These are phyloP conservation scores for Pichia paraexigua DNA, from an alignment of 805 yeast species.

Conservation along the genomic window DNA sequence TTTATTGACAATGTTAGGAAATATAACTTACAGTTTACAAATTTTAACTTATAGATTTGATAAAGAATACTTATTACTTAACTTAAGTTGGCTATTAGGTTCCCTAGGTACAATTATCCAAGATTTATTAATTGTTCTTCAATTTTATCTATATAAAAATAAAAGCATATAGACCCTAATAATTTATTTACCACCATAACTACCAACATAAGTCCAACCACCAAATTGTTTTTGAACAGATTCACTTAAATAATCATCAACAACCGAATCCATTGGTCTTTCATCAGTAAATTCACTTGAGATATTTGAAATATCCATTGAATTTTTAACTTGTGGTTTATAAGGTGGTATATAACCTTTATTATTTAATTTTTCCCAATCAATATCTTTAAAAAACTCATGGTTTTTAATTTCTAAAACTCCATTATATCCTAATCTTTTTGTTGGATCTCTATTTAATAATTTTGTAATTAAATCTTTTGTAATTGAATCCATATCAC, in stretches of 20 bases:
- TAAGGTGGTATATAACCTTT: slow-evolving; percentile 94
- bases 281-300: slow-evolving; percentile 89
- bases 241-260: slow-evolving; percentile 84
- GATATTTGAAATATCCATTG: slow-evolving; percentile 87
- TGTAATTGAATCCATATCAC: slow-evolving; percentile 79
- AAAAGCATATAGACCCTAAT: background rate
- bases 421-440: slow-evolving; percentile 71
- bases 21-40: slow-evolving; percentile 67
- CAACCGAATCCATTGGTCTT: slow-evolving; percentile 91
- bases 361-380: slow-evolving; percentile 75
- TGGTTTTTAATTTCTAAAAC: slow-evolving; percentile 80
- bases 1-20: slow-evolving; percentile 66
- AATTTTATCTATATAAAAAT: slow-evolving; percentile 50
- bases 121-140: slow-evolving; percentile 57
- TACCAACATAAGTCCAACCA: slow-evolving; percentile 94
- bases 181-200: slow-evolving; percentile 13
- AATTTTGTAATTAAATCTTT: slow-evolving; percentile 68
- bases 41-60: slow-evolving; percentile 61
- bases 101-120: slow-evolving; percentile 71
- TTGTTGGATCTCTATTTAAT: slow-evolving; percentile 76
- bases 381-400: slow-evolving; percentile 79
- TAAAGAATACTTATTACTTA: slow-evolving; percentile 47
- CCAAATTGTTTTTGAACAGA: slow-evolving; percentile 97
- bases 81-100: slow-evolving; percentile 72
- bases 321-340: slow-evolving; percentile 82